Evolutionary conservation across 176 grass and related monocot species (phyloP).

Genomic region (Bromus sterilis): DNA sequence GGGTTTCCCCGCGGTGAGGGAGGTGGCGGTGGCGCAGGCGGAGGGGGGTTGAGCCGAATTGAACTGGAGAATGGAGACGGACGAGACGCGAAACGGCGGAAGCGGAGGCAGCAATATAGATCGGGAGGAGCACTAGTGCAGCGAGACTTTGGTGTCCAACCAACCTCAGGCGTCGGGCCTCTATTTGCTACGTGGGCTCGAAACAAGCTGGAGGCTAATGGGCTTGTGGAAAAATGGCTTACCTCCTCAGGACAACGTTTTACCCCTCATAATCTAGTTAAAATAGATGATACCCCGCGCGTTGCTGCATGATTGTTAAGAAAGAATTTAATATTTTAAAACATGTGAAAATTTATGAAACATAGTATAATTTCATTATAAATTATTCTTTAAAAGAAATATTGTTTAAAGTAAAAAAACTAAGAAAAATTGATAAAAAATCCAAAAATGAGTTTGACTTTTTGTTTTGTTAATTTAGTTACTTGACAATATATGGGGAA

Average conservation of each 20-base stretch:
- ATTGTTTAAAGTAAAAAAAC: no score
- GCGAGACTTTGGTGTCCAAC: neutral
- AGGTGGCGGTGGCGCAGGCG: neutral
- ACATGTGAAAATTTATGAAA: no score
- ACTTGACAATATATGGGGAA: no score
- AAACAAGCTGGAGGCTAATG: neutral
- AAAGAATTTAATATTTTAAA: no score
- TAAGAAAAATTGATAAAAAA: no score
- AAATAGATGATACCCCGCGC: no score
- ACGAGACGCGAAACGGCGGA: slow-evolving; percentile 10
- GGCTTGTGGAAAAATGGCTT: neutral
- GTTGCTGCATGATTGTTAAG: neutral
- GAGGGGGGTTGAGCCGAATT: slow-evolving; percentile 7
- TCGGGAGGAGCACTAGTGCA: neutral
- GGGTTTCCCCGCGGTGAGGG: slow-evolving; percentile 44
- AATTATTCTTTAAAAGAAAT: no score
- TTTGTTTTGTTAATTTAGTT: no score
- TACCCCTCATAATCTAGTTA: no score
- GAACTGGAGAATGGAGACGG: neutral
- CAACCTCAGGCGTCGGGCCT: neutral
- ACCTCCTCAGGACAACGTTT: no score
- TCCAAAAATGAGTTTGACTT: no score
- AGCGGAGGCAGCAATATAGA: neutral
- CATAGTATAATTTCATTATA: no score
- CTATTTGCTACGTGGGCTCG: neutral